Evolutionary conservation across 768 basidiomycete genomes (phyloP).

Genomic region (Tricholomella constricta): DNA sequence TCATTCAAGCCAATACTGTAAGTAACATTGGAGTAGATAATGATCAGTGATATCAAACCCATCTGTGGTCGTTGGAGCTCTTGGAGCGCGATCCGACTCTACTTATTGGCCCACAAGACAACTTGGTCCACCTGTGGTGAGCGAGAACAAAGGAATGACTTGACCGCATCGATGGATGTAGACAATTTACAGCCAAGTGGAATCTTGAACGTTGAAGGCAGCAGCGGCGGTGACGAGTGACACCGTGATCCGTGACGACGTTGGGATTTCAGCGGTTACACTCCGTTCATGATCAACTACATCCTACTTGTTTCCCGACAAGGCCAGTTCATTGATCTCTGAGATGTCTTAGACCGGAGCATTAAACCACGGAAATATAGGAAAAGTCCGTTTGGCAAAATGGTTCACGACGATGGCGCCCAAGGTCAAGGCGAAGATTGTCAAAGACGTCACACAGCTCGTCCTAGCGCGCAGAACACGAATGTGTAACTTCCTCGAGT

Average conservation of each 20-base stretch:
- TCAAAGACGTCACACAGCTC: constrained; percentile 98
- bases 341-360: constrained; percentile 3
- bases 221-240: constrained; percentile 8
- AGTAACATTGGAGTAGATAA: too few relatives aligned
- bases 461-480: constrained; percentile 93
- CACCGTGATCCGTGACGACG: constrained; percentile 6
- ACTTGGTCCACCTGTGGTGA: too few relatives aligned
- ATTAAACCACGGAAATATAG: constrained; percentile 38
- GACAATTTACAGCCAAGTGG: too few relatives aligned
- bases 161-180: too few relatives aligned
- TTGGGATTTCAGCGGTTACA: neutral
- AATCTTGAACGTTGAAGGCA: too few relatives aligned
- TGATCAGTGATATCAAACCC: constrained; percentile 5
- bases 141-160: too few relatives aligned
- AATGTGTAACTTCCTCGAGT: constrained; percentile 99
- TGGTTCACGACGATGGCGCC: constrained; percentile 96
- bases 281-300: constrained; percentile 85
- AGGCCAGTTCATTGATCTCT: constrained; percentile 48
- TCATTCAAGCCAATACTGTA: too few relatives aligned
- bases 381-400: constrained; percentile 96
- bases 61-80: too few relatives aligned
- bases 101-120: too few relatives aligned
- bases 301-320: constrained; percentile 97
- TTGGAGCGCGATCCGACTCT: too few relatives aligned
- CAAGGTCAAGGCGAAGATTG: constrained; percentile 93